Evolutionary conservation across 2,329 filamentous ascomycete species (phyloP).

Genomic region (Blastomyces parvus): DNA sequence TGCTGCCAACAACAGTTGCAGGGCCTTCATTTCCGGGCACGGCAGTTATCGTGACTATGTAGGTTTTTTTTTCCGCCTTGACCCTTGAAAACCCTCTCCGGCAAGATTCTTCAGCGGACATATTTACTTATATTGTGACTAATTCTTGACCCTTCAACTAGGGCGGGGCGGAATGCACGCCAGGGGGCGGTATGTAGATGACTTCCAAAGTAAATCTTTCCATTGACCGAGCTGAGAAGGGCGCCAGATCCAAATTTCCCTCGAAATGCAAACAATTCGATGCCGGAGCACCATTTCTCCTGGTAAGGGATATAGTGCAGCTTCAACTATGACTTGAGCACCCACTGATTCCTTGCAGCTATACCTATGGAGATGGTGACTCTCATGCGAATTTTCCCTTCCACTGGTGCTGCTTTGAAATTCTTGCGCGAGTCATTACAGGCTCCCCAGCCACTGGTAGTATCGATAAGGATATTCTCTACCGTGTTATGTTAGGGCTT

Average conservation of each 20-base stretch:
- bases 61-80: neutral
- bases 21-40: constrained; percentile 4
- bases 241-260: neutral
- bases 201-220: neutral
- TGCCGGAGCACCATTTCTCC: neutral
- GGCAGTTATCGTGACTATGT: constrained; percentile 4
- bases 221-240: neutral
- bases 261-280: neutral
- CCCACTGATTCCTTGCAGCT: neutral
- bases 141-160: neutral
- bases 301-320: neutral
- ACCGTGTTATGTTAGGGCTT: constrained; percentile 1
- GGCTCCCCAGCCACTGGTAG: neutral
- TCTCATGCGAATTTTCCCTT: constrained; percentile 1
- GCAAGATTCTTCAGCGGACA: neutral
- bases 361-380: neutral
- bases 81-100: neutral
- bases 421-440: constrained; percentile 1
- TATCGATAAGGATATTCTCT: constrained; percentile 9
- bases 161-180: neutral
- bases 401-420: constrained; percentile 10
- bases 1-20: neutral
- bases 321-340: neutral
- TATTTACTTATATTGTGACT: neutral
- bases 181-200: neutral